Conservation (phyloP, 2,329 filamentous ascomycete species). For the Colletotrichum liriopes region DNA sequence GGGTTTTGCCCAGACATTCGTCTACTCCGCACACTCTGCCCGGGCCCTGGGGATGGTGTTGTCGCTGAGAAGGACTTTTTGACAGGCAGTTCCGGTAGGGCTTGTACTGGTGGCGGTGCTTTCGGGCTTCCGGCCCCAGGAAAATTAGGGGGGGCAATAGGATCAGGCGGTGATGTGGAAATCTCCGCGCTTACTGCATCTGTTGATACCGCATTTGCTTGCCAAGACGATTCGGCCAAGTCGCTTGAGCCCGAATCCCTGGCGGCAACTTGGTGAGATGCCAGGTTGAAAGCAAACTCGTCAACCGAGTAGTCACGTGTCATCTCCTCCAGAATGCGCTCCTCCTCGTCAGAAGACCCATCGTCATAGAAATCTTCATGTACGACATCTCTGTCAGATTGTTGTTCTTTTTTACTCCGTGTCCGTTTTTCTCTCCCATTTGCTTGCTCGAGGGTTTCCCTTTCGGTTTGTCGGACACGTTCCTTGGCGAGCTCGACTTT, state of each 20-base stretch:
- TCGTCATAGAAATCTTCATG: constrained; percentile 73
- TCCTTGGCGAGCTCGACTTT: constrained; percentile 85
- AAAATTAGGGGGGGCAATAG: constrained; percentile 45
- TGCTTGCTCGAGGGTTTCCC: constrained; percentile 72
- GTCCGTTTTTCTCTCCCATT: constrained; percentile 25
- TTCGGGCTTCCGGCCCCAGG: constrained; percentile 49
- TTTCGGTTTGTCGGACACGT: constrained; percentile 80
- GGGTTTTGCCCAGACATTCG: constrained; percentile 85
- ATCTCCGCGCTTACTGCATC: not conserved
- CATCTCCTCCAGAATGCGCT: constrained; percentile 88
- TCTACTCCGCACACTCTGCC: constrained; percentile 77
- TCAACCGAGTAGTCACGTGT: constrained; percentile 86
- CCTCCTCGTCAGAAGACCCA: constrained; percentile 79
- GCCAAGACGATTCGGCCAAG: constrained; percentile 84
- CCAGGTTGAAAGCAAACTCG: constrained; percentile 68
- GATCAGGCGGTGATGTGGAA: constrained; percentile 20
- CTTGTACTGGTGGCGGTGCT: constrained; percentile 66
- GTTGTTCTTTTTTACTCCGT: constrained; percentile 52
- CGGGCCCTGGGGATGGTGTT: constrained; percentile 51
- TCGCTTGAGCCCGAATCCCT: constrained; percentile 88
- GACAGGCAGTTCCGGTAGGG: constrained; percentile 61
- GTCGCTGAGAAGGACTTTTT: constrained; percentile 48
- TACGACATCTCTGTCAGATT: constrained; percentile 62
- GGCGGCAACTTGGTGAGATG: constrained; percentile 62
- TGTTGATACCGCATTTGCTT: constrained; percentile 72